phyloP scores from a whole-genome alignment of 2,329 filamentous ascomycete species.

The Colletotrichum theobromicola region DNA sequence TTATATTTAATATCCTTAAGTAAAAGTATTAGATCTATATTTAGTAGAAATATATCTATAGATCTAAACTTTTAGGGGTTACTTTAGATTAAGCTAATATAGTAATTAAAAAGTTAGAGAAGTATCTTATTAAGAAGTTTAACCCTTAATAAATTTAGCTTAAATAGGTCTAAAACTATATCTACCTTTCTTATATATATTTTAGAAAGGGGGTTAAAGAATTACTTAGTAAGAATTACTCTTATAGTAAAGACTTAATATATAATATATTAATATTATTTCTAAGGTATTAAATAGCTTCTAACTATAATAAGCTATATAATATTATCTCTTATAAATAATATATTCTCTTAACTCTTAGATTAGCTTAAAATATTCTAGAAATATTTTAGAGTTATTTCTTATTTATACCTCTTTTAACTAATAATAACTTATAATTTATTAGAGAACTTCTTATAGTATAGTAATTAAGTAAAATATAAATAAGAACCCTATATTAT shows the following conservation, averaged over 20 bases:
- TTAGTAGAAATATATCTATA: background rate
- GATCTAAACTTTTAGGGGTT: background rate
- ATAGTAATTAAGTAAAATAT: background rate
- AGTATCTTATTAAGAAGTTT: too few species aligned
- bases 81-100: background rate
- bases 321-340: background rate
- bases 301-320: too few species aligned
- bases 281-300: background rate
- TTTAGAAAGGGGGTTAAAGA: background rate
- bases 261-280: background rate
- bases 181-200: background rate
- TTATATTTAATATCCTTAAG: background rate
- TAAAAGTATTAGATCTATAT: background rate
- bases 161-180: background rate
- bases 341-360: too few species aligned
- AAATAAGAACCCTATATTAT: background rate
- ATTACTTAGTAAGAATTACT: background rate
- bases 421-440: too few species aligned
- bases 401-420: too few species aligned
- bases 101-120: background rate
- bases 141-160: background rate
- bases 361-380: background rate
- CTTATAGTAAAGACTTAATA: background rate
- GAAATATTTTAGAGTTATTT: background rate
- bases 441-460: background rate